Base-by-base conservation (phyloP, 2,329 filamentous ascomycete species). In the Exophiala bonariae region DNA sequence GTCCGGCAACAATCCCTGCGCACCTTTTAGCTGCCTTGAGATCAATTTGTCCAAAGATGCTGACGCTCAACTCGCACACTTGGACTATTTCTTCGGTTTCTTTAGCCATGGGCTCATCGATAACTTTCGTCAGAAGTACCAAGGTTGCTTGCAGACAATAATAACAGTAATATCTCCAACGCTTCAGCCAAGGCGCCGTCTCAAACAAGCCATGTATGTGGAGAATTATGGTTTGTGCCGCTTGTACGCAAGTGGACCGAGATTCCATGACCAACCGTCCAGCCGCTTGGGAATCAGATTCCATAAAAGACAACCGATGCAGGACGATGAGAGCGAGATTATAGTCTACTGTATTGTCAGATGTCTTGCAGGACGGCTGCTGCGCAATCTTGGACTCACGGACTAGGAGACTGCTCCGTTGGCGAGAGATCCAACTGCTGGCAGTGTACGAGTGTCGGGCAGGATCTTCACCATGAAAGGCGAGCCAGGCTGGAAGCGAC, bases 181-280 rank as follows among this genome's bases (percentile, higher is more conserved):
- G 32, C 49, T 39, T 16, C 35, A 32, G 35, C 51, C 41, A 22
- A 50, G 20, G 28, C 52, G 47, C 31, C 47, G 49, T 8, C 4
- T 37, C 50, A 33, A 48, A 57, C 19, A 62, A 50, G 50, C 41
- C 42, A 18, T 62, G 60, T 56, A 53, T 61, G 4, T 58, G 56
- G 13, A 55, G 58, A 23, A 33, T 58, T n/a, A 44, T 63, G 2
- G 49, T 52, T n/a, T 52, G 59, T n/a, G 44, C 53, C 13, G 50
- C 59, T 2, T 57, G 35, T 54, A 7, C 56, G 57, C 17, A 63
- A 60, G 38, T 44, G 55, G 32, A 57, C 59, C 23, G 56, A 61
- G 41, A 48, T 62, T 14, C 19, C 14, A 18, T 11, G 14, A 14
- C 9, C 36, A 17, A 19, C 9, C 14, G 5, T 8, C 22, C 9